Evolutionary conservation across 176 grass and related monocot species (phyloP).

Genomic region (Hordeum marinum): DNA sequence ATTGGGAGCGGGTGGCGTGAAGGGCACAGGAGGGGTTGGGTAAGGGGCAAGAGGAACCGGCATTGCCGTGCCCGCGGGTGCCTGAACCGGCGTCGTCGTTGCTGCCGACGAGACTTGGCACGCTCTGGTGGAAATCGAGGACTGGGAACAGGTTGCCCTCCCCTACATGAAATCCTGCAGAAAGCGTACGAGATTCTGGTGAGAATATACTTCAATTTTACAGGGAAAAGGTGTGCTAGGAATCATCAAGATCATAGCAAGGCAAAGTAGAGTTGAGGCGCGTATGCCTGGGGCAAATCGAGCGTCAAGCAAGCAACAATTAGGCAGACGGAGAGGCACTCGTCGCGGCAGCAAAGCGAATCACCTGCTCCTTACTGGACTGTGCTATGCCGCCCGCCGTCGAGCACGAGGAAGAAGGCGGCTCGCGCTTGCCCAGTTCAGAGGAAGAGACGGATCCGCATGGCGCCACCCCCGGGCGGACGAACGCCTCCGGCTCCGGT

Average conservation of each 20-base stretch:
- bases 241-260: no score
- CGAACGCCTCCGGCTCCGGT: background rate
- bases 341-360: background rate
- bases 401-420: background rate
- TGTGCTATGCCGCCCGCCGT: background rate
- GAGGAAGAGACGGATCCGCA: background rate
- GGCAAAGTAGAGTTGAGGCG: no score
- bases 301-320: background rate
- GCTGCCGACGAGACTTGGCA: background rate
- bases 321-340: background rate
- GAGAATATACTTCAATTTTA: background rate
- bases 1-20: slow-evolving; percentile 66
- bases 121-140: background rate
- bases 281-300: no score
- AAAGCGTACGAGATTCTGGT: background rate
- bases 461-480: background rate
- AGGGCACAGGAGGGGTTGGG: slow-evolving; percentile 64
- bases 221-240: background rate
- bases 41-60: slow-evolving; percentile 93
- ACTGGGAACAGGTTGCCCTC: background rate
- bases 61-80: slow-evolving; percentile 62
- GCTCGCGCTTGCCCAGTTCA: background rate
- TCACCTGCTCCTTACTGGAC: background rate
- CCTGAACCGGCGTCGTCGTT: slow-evolving; percentile 29
- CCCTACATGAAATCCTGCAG: slow-evolving; percentile 44